phyloP scores from a whole-genome alignment of 331 rosid species.

The Telfairia occidentalis region DNA sequence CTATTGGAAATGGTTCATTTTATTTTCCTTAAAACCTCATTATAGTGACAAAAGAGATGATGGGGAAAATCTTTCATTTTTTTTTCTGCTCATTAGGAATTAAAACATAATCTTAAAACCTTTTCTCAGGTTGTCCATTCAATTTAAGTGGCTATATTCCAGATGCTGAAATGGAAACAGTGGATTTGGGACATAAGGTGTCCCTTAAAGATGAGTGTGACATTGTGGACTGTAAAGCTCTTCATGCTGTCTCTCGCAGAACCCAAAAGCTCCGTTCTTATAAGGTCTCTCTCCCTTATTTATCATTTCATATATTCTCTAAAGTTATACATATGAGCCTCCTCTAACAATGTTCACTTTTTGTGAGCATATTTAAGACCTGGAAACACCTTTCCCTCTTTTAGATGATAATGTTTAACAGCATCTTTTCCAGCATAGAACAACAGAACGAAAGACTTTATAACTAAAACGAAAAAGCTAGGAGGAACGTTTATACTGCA shows the following conservation, averaged over 20 bases:
- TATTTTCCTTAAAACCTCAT: neutral
- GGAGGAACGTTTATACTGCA: neutral
- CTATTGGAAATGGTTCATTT: neutral
- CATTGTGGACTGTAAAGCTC: slow-evolving; percentile 36
- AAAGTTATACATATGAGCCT: neutral
- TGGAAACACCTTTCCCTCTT: neutral
- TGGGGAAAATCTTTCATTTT: neutral
- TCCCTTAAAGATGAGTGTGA: slow-evolving; percentile 37
- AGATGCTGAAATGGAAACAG: slow-evolving; percentile 35
- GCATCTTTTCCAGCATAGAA: neutral
- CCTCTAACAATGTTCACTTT: neutral
- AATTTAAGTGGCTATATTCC: slow-evolving; percentile 17
- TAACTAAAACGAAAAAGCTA: neutral
- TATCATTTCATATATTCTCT: neutral
- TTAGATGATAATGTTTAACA: neutral
- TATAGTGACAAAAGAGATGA: neutral
- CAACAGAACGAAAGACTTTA: neutral
- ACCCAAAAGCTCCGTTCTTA: slow-evolving; percentile 56
- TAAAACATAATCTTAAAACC: slow-evolving; percentile 7
- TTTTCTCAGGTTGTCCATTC: slow-evolving; percentile 26
- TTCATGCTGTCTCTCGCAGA: slow-evolving; percentile 44
- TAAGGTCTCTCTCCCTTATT: slow-evolving; percentile 35
- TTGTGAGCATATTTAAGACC: neutral
- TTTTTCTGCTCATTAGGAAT: neutral
- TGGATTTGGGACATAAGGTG: slow-evolving; percentile 41